phyloP scores from a whole-genome alignment of 805 yeast genomes.

The Lipomyces lipofer region DNA sequence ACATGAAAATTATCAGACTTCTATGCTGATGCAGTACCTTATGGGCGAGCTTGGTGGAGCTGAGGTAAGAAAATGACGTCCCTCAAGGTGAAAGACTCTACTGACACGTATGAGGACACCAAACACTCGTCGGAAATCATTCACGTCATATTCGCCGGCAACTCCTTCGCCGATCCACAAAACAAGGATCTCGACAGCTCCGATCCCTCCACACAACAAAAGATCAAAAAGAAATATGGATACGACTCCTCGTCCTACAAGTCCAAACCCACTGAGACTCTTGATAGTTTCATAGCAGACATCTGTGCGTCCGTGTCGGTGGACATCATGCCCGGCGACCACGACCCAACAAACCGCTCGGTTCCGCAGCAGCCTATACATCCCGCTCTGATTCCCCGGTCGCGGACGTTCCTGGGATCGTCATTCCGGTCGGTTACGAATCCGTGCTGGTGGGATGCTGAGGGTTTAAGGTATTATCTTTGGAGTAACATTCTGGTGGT shows the following conservation, averaged over 20 bases:
- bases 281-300: constrained; percentile 62
- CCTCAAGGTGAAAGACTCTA: neutral
- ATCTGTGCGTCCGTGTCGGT: constrained; percentile 64
- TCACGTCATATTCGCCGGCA: constrained; percentile 70
- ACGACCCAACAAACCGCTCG: constrained; percentile 81
- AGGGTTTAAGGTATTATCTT: constrained; percentile 42
- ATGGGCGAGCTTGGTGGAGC: constrained; percentile 63
- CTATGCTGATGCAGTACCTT: constrained; percentile 66
- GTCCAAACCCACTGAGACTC: constrained; percentile 34
- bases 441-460: constrained; percentile 69
- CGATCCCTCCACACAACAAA: constrained; percentile 8
- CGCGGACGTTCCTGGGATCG: constrained; percentile 46
- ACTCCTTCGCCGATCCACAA: constrained; percentile 49
- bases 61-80: constrained; percentile 21
- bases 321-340: constrained; percentile 77
- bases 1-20: constrained; percentile 49
- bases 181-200: constrained; percentile 6
- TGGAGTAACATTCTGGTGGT: neutral
- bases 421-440: constrained; percentile 57
- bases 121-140: constrained; percentile 40
- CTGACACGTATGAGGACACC: constrained; percentile 27
- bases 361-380: constrained; percentile 93
- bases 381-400: constrained; percentile 60
- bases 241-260: constrained; percentile 23
- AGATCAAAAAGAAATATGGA: constrained; percentile 29